Percentiles rank a stretch among this genome's conserved stretches.
These are phyloP conservation scores for Penicillium antarcticum DNA, from an alignment of 495 filamentous ascomycete species.

Conservation along the genomic window DNA sequence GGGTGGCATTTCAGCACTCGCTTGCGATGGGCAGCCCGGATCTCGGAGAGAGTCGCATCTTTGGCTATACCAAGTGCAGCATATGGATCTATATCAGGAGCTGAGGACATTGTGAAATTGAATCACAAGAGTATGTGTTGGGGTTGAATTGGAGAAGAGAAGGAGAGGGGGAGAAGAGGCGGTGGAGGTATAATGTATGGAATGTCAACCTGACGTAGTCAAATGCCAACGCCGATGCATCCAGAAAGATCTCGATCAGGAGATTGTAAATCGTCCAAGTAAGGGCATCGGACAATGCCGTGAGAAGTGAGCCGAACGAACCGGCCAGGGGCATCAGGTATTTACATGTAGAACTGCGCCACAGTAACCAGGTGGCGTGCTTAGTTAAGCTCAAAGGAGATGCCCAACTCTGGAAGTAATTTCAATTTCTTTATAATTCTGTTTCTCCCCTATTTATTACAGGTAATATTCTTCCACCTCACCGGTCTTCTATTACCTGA, in stretches of 20 bases:
- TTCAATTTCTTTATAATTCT: too few relatives aligned
- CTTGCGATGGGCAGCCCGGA: slow-evolving; percentile 83
- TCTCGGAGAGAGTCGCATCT: slow-evolving; percentile 67
- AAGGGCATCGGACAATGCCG: slow-evolving; percentile 1
- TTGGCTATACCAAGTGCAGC: slow-evolving; percentile 71
- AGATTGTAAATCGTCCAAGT: slow-evolving; percentile 1
- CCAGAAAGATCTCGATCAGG: slow-evolving; percentile 22
- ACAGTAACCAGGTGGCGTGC: too few relatives aligned
- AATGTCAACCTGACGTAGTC: slow-evolving; percentile 17
- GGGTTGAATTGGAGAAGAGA: slow-evolving; percentile 15
- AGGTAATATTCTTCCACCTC: neutral
- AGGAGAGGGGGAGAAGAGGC: slow-evolving; percentile 15
- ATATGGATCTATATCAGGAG: slow-evolving; percentile 79
- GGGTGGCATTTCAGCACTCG: slow-evolving; percentile 92
- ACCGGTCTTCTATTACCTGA: neutral
- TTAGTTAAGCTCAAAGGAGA: too few relatives aligned
- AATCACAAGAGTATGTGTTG: slow-evolving; percentile 2
- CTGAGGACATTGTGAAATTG: slow-evolving; percentile 52
- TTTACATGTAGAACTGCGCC: too few relatives aligned
- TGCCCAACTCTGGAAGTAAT: too few relatives aligned
- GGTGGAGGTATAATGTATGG: slow-evolving; percentile 9
- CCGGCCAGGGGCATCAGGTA: too few relatives aligned
- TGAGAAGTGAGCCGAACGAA: neutral
- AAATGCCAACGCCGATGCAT: slow-evolving; percentile 16
- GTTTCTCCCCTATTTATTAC: too few relatives aligned